Base-by-base conservation (phyloP, 805 yeast species). In the Pichia paraexigua region DNA sequence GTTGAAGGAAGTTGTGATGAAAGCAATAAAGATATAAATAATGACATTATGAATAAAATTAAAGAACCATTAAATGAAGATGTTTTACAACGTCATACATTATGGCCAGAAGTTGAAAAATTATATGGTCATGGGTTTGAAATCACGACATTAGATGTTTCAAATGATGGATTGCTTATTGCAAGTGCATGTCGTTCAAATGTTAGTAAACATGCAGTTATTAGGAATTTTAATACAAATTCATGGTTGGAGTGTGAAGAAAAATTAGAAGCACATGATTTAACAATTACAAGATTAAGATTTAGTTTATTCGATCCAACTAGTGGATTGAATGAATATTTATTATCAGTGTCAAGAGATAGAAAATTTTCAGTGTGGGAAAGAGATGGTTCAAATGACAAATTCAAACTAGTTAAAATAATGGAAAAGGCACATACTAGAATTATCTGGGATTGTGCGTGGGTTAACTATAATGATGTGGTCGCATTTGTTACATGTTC, bases 81-180 rank as follows among this genome's bases (percentile, higher is more conserved):
- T 61, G 87, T 87, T 54, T 71, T 94, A 27, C 98, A 94, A 65
- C 77, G 98, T 61, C 88, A 83, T 63, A 87, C 98, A 0, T 71
- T 94, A 49, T 94, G 95, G 85, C 99, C 99, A 0, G 99, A 94
- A 63, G 71, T 85, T 51, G 99, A 94, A 61, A 94, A 94, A 65
- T 68, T 94, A 43, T 94, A 94, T 62, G 99, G 99, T 0, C 99
- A 94, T 66, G 99, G 99, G 10, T 95, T 89, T 67, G 99, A 95
- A 65, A 81, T 91, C 40, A 80, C 89, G 0, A 77, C 92, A 44
- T 75, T 90, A 41, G 95, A 87, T 49, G 77, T 82, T 1, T 79
- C 89, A 10, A 80, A 83, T 5, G 82, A 78, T 59, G 77, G 80
- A 15, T 64, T 69, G 39, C 64, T 85, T 25, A 75, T 94, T 43